Base-by-base conservation (phyloP, 495 filamentous ascomycete genomes). In the Aspergillus hancockii region DNA sequence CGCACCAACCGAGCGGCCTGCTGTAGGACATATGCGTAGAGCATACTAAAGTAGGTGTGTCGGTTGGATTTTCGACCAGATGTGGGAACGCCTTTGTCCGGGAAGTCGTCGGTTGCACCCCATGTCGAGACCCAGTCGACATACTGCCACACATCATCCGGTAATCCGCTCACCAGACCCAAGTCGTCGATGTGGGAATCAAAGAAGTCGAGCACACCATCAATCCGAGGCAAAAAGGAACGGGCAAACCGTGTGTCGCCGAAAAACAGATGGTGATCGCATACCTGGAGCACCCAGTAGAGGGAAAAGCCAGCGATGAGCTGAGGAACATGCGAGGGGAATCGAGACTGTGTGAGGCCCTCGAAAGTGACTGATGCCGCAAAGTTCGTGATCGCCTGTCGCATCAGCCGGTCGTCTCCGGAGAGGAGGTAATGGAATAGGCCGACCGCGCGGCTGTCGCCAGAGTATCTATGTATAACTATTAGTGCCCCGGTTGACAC, bases 91-190 rank as follows among this genome's bases (percentile, higher is more conserved):
- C 71, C 73, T 36, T 77, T 75, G 31, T 75, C 72, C 0, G 71
- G 68, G 47, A 72, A 67, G 7, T 66, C 67, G 12, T 65, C 67
- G 9, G 70, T 72, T 5, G 70, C 70, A 14, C 66, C 70, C 73
- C 73, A 76, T 2, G 64, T 72, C 5, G 66, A 67, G 9, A 75
- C 72, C 74, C 74, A 77, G 58, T 77, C 74, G 21, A 77, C 71
- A 49, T 72, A 77, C 49, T 75, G 69, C 74, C 74, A 77, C 1
- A 74, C 61, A 9, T 63, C 63, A 0, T 61, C 51, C 0, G 70
- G 64, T 0, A 73, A 53, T 1, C 66, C 64, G 30, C 68, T 70
- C 43, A 76, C 63, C 2, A 75, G 64, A 18, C 74, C 74, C 6
- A 68, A 55, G 0, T 60, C 41, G 40, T 75, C 72, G 49, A 71